Evolutionary conservation across 1,139 yeast species (phyloP), one percentile per base, ranked within the genome.

Genomic region (Nakaseomyces sp.): DNA sequence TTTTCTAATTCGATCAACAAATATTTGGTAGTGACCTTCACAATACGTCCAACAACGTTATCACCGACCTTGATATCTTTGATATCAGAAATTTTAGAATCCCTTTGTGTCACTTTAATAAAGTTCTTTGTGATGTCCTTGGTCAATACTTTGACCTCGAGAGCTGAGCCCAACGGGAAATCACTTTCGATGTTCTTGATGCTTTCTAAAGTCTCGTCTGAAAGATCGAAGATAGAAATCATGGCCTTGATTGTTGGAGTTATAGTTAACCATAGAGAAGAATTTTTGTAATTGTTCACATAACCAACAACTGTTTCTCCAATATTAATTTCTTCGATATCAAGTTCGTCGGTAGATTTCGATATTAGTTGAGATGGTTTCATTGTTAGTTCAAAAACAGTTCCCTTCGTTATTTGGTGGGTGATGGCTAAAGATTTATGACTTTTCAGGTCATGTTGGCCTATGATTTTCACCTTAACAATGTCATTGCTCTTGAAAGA

Each of bases 401-500:
- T 66, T 47, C 74, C 72, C 47, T 76, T 76, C 30, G 78, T 72
- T 31, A 71, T 67, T 45, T 75, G 73, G 56, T 79, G 85, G 13
- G 88, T 73, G 17, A 81, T 70, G 33, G 94, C 84, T 52, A 81
- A 65, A 63, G 80, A 85, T 46, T 72, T 75, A 56, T 82, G 87
- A 50, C 74, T 79, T 49, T 79, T 76, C 12, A 80, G 72, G 62
- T 87, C 93, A 60, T 82, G 93, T 60, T 65, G 77, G 5, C 96
- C 96, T 52, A 87, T 73, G 13, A 88, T 74, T 57, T 75, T 79
- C 28, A 79, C 94, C 33, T 73, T 69, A 26, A 88, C 49, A 4
- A 67, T 63, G 31, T 79, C 76, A 41, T 82, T 89, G 47, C 68
- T 72, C 45, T 73, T 69, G 67, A 81, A 86, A 40, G 66, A 66